Percentiles rank a stretch among this genome's conserved stretches.
phyloP scores from a whole-genome alignment of 305 asterid genomes.

The Fraxinus angustifolia region DNA sequence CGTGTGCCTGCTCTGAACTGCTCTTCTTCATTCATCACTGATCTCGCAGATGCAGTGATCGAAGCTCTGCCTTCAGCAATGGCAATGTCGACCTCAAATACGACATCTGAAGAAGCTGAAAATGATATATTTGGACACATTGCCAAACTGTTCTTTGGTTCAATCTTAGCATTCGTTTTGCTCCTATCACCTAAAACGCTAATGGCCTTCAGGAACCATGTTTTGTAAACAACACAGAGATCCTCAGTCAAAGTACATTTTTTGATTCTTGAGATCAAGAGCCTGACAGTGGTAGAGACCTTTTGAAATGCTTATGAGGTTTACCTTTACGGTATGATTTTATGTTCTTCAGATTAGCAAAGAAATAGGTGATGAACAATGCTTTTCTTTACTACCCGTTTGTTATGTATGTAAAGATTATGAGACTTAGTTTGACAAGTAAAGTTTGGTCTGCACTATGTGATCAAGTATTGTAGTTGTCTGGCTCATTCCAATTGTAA shows the following conservation, averaged over 20 bases:
- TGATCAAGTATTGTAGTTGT: background rate
- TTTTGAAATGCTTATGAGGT: background rate
- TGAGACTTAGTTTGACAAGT: background rate
- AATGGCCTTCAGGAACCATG: slow-evolving; percentile 41
- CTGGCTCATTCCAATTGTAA: background rate
- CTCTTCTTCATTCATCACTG: slow-evolving; percentile 67
- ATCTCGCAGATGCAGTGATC: slow-evolving; percentile 83
- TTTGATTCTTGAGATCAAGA: background rate
- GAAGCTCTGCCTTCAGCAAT: slow-evolving; percentile 81
- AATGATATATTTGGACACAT: slow-evolving; percentile 39
- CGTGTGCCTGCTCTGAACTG: slow-evolving; percentile 97
- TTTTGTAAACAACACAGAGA: slow-evolving; percentile 17
- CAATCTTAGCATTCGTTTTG: slow-evolving; percentile 61
- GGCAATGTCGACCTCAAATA: slow-evolving; percentile 46
- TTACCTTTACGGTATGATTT: background rate
- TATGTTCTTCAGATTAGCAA: background rate
- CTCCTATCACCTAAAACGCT: slow-evolving; percentile 50
- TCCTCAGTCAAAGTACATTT: background rate
- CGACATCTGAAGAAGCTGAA: slow-evolving; percentile 36
- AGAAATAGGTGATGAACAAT: background rate
- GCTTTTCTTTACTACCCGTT: background rate
- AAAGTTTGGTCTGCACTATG: background rate
- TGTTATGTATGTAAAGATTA: background rate
- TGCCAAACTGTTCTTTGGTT: slow-evolving; percentile 60
- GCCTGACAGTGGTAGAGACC: background rate